A percentile compares a stretch with the other conserved stretches of the same genome.
phyloP scores from a whole-genome alignment of 2,329 filamentous ascomycete species.

The Blastomyces parvus region DNA sequence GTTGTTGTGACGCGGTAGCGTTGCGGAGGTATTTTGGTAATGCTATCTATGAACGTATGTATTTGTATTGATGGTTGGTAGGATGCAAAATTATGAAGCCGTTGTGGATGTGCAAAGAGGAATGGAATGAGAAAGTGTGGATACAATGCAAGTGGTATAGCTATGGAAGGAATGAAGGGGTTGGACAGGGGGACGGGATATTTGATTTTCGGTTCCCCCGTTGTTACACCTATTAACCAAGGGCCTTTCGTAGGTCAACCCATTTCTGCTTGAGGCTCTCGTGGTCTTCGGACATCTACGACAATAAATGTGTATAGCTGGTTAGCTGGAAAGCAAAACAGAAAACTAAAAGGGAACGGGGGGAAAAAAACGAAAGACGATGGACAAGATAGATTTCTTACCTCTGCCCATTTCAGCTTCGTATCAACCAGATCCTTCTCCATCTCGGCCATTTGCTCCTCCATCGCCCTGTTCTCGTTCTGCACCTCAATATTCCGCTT shows the following conservation, averaged over 20 bases:
- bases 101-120: not conserved
- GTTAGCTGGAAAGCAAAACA: slow-evolving; percentile 2
- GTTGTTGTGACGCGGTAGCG: not conserved
- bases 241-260: slow-evolving; percentile 57
- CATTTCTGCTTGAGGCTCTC: slow-evolving; percentile 68
- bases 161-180: not conserved
- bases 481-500: slow-evolving; percentile 86
- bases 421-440: slow-evolving; percentile 86
- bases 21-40: not conserved
- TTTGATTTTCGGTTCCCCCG: not conserved
- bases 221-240: slow-evolving; percentile 32
- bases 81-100: not conserved
- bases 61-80: slow-evolving; percentile 2
- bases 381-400: slow-evolving; percentile 41
- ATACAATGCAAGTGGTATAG: not conserved
- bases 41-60: slow-evolving; percentile 6
- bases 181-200: not conserved
- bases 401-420: slow-evolving; percentile 93
- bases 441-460: slow-evolving; percentile 84
- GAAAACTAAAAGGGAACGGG: not conserved
- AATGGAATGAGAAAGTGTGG: not conserved
- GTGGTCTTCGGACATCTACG: slow-evolving; percentile 58
- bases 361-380: slow-evolving; percentile 2
- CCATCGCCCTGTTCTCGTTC: slow-evolving; percentile 78
- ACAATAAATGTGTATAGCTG: slow-evolving; percentile 8